Conservation (phyloP, 768 basidiomycete genomes). For the Lenzites betulinus region DNA sequence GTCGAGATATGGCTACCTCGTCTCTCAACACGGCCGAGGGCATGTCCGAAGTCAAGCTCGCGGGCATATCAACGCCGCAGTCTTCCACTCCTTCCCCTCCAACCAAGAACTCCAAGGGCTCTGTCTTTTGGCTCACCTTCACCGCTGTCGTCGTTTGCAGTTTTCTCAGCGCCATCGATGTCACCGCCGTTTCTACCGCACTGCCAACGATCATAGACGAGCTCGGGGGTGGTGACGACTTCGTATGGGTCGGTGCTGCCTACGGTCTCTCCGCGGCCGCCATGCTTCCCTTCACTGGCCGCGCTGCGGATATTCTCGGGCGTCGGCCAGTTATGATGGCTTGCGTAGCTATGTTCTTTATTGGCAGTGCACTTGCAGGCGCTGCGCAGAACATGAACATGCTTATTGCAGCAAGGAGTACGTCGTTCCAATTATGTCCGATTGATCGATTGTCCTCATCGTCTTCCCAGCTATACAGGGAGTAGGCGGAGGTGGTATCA, state of each 20-base stretch:
- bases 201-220: slow-evolving; percentile 7
- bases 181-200: slow-evolving; percentile 8
- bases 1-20: no score
- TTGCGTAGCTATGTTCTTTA: slow-evolving; percentile 35
- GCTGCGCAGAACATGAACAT: slow-evolving; percentile 41
- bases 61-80: neutral
- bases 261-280: slow-evolving; percentile 40
- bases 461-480: slow-evolving; percentile 31
- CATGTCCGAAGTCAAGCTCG: no score
- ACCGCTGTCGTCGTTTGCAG: slow-evolving; percentile 3
- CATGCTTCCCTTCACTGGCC: slow-evolving; percentile 32
- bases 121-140: slow-evolving; percentile 10
- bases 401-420: slow-evolving; percentile 38
- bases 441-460: no score
- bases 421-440: neutral
- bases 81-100: neutral
- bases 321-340: slow-evolving; percentile 35
- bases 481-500: slow-evolving; percentile 30
- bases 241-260: slow-evolving; percentile 32
- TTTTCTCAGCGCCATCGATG: slow-evolving; percentile 16
- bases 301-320: slow-evolving; percentile 31
- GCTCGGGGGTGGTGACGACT: slow-evolving; percentile 22
- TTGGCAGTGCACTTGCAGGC: slow-evolving; percentile 45
- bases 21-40: no score
- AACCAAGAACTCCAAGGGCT: neutral